Base-by-base conservation (phyloP, 768 basidiomycete genomes). In the Sarcomyxa edulis region DNA sequence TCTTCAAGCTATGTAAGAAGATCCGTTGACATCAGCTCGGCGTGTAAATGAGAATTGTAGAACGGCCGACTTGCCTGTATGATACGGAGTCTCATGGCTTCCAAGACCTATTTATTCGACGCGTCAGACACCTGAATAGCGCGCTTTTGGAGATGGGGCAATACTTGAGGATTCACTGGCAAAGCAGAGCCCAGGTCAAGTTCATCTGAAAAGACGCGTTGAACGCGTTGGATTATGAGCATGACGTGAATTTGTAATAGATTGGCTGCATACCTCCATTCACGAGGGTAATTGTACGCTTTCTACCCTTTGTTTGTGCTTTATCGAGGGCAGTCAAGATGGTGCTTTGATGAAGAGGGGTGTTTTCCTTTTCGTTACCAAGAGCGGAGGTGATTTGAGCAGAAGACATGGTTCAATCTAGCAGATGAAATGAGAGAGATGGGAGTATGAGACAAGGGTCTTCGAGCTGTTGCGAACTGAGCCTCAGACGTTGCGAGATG, bases 1-100 rank as follows among this genome's bases (percentile, higher is more conserved):
- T 66, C 57, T 48, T 66, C 62, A 7, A 66, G 56, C 58, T 62
- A 41, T 9, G 11, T n/a, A 20, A n/a, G 6, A 12, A 20, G 28
- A 25, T 24, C 26, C 18, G 37, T 39, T 36, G 40, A 14, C 9
- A 5, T 18, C 10, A n/a, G 23, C 6, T n/a, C 19, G n/a, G 29
- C 10, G 8, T n/a, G n/a, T n/a, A n/a, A 5, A 46, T 21, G 14
- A 20, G 15, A 38, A 32, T 10, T 1, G 35, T 15, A 16, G 26
- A n/a, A n/a, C 27, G 22, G 5, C 4, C 16, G 4, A 22, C 22
- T 12, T 37, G 48, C 52, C 54, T 54, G 35, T 8, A 56, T 31
- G 16, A 64, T 56, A 29, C 60, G 55, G 34, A 47, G 39, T 25
- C 55, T 49, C 55, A 59, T 51, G 4, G 60, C 60, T 26, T 58